Percentiles rank a stretch among this genome's conserved stretches.
phyloP scores from a whole-genome alignment of 2,329 filamentous ascomycete genomes.

The Hymenoscyphus repandus region DNA sequence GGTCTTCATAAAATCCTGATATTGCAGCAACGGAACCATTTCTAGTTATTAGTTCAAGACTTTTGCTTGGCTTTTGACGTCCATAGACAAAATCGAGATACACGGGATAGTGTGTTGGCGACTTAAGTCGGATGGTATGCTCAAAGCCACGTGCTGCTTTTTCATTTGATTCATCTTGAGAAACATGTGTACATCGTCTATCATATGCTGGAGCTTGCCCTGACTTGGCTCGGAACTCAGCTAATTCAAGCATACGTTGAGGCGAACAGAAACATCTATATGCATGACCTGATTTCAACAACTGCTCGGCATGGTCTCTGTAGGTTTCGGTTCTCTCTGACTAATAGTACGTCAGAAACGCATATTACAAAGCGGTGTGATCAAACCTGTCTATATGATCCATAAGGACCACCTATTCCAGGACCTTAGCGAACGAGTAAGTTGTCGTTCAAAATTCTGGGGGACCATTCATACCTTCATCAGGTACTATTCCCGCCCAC shows the following conservation, averaged over 20 bases:
- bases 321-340: conserved; percentile 77
- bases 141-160: conserved; percentile 63
- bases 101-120: conserved; percentile 53
- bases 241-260: conserved; percentile 63
- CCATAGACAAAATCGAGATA: conserved; percentile 81
- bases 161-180: conserved; percentile 62
- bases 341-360: conserved; percentile 37
- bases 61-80: conserved; percentile 44
- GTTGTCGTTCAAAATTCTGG: neutral
- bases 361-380: neutral
- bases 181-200: conserved; percentile 66
- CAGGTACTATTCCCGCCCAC: conserved; percentile 90
- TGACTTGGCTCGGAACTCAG: conserved; percentile 53
- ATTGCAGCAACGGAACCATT: conserved; percentile 20
- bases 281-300: conserved; percentile 68
- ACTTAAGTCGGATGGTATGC: conserved; percentile 73
- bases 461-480: conserved; percentile 62
- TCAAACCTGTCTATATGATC: conserved; percentile 76
- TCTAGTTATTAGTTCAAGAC: conserved; percentile 27
- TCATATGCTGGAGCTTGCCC: conserved; percentile 60
- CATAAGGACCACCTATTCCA: conserved; percentile 71
- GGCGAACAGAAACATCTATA: conserved; percentile 91
- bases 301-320: conserved; percentile 58
- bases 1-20: conserved; percentile 59
- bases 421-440: conserved; percentile 51